Conservation (phyloP, 768 basidiomycete genomes). For the Hebeloma cylindrosporum region DNA sequence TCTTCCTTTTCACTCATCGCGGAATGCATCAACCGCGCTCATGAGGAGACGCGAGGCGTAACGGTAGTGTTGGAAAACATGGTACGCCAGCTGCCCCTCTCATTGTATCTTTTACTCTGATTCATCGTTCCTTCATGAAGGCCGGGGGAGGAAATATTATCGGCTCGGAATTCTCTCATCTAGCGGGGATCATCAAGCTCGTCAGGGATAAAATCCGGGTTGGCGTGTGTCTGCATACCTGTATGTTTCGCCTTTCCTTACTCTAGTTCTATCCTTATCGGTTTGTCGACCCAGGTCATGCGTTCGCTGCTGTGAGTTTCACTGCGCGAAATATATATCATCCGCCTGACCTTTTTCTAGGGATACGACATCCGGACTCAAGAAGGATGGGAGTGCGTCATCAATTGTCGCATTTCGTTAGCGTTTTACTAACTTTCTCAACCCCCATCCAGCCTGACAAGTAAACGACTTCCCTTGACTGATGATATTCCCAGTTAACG, state of each 20-base stretch:
- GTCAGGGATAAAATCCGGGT: conserved; percentile 76
- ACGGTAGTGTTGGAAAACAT: conserved; percentile 81
- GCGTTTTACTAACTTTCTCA: conserved; percentile 1
- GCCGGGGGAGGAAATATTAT: conserved; percentile 80
- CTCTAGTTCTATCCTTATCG: neutral
- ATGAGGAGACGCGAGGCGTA: conserved; percentile 55
- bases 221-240: conserved; percentile 86
- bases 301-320: conserved; percentile 67
- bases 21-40: conserved; percentile 71
- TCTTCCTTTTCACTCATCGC: conserved; percentile 67
- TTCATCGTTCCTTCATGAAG: conserved; percentile 32
- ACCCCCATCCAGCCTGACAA: conserved; percentile 21
- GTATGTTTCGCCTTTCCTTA: conserved; percentile 36
- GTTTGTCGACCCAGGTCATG: conserved; percentile 51
- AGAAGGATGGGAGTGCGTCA: conserved; percentile 68
- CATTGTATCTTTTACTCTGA: neutral
- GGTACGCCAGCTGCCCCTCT: conserved; percentile 38
- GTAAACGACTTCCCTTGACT: conserved; percentile 17
- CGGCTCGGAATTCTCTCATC: conserved; percentile 67
- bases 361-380: conserved; percentile 80
- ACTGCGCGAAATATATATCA: neutral
- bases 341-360: conserved; percentile 29
- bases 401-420: neutral
- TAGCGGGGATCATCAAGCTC: conserved; percentile 64
- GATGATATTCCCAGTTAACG: neutral